These are phyloP conservation scores for Choiromyces venosus DNA, from an alignment of 495 filamentous ascomycete genomes.

Conservation along the genomic window DNA sequence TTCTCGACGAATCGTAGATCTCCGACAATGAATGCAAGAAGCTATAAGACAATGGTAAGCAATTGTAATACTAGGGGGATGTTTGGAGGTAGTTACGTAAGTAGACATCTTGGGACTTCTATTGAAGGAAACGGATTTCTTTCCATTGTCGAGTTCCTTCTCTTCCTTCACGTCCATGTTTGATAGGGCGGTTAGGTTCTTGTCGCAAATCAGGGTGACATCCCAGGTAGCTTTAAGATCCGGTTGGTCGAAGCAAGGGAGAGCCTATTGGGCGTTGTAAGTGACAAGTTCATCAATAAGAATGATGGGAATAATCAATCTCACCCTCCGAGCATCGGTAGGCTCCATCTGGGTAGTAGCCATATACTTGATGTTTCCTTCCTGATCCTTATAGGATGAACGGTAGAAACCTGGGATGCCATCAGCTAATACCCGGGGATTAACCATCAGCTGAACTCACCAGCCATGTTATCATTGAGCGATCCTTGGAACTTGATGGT, in stretches of 20 bases:
- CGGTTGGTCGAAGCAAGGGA: slow-evolving; percentile 76
- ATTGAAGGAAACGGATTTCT: slow-evolving; percentile 70
- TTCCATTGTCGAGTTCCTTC: slow-evolving; percentile 54
- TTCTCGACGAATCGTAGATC: slow-evolving; percentile 72
- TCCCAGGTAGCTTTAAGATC: slow-evolving; percentile 68
- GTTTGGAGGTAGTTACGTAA: slow-evolving; percentile 45
- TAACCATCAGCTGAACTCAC: slow-evolving; percentile 35
- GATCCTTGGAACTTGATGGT: slow-evolving; percentile 62
- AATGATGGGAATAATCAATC: background rate
- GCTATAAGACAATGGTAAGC: slow-evolving; percentile 35
- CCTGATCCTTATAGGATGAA: slow-evolving; percentile 63
- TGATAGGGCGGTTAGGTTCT: slow-evolving; percentile 67
- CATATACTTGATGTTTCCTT: slow-evolving; percentile 59
- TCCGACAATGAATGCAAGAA: slow-evolving; percentile 69
- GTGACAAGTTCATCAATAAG: background rate
- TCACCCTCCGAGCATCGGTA: slow-evolving; percentile 61
- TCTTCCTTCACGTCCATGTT: slow-evolving; percentile 74
- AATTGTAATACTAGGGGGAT: background rate
- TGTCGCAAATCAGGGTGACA: slow-evolving; percentile 67
- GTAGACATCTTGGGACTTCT: slow-evolving; percentile 70
- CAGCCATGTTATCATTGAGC: slow-evolving; percentile 75
- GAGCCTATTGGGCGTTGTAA: slow-evolving; percentile 46
- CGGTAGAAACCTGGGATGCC: slow-evolving; percentile 56
- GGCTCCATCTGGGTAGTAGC: slow-evolving; percentile 81
- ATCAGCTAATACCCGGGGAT: slow-evolving; percentile 9